Conservation (phyloP, 306 rosid genomes). For the Casuarina glauca region DNA sequence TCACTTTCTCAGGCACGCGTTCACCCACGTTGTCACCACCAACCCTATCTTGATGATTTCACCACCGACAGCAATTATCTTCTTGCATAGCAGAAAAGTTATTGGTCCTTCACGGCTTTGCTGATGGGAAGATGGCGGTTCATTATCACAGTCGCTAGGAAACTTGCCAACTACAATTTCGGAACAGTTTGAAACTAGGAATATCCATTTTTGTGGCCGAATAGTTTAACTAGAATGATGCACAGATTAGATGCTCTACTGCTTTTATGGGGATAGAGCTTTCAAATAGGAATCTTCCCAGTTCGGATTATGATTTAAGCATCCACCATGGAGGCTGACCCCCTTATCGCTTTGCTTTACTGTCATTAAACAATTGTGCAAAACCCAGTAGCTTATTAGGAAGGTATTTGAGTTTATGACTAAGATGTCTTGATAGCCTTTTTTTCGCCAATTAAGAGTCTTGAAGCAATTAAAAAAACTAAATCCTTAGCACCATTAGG, state of each 20-base stretch:
- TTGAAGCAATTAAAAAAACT: too few species aligned
- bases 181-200: not conserved
- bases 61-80: slow-evolving; percentile 30
- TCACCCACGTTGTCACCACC: slow-evolving; percentile 21
- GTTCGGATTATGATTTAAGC: not conserved
- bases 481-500: not conserved
- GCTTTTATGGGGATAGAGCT: not conserved
- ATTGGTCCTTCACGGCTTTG: not conserved
- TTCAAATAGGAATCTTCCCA: not conserved
- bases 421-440: too few species aligned
- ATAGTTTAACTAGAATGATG: not conserved
- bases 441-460: too few species aligned
- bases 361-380: too few species aligned
- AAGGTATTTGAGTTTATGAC: too few species aligned
- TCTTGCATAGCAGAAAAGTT: slow-evolving; percentile 30
- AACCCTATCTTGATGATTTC: slow-evolving; percentile 12
- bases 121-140: not conserved
- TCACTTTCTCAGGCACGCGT: slow-evolving; percentile 36
- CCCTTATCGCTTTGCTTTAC: too few species aligned
- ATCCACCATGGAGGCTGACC: not conserved
- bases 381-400: too few species aligned
- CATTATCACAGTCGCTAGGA: not conserved
- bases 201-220: not conserved
- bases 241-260: not conserved
- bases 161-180: not conserved